Evolutionary conservation across 1,284 basidiomycete species (phyloP).

Genomic region (Ganoderma resinaceum): DNA sequence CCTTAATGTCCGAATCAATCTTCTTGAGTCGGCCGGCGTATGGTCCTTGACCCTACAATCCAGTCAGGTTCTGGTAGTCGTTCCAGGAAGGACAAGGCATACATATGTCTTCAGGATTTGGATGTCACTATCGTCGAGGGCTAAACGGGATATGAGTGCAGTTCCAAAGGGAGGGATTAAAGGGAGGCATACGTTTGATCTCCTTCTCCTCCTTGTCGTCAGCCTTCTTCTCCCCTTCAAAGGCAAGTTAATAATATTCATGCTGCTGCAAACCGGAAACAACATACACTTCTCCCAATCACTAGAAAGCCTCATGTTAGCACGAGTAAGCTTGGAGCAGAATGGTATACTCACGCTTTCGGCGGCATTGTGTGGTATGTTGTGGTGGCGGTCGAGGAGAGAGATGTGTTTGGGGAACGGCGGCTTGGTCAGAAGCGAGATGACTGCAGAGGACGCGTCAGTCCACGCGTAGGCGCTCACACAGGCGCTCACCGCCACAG

Average conservation of each 20-base stretch:
- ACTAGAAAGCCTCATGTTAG: conserved; percentile 48
- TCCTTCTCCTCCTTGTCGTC: conserved; percentile 91
- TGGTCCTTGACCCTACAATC: conserved; percentile 91
- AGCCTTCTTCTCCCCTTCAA: conserved; percentile 79
- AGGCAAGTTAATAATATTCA: conserved; percentile 14
- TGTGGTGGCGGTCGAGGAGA: conserved; percentile 19
- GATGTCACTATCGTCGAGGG: conserved; percentile 97
- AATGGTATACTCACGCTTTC: conserved; percentile 66
- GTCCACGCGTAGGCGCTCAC: conserved; percentile 34
- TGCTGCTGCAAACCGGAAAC: conserved; percentile 36
- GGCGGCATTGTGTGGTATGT: conserved; percentile 70
- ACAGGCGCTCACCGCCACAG: conserved; percentile 4
- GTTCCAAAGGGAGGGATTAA: neutral
- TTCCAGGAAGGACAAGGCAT: conserved; percentile 32
- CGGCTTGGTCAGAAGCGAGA: conserved; percentile 27
- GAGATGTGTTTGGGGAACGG: conserved; percentile 13
- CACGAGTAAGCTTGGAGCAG: neutral
- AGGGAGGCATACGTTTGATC: conserved; percentile 75
- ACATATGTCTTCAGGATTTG: conserved; percentile 99
- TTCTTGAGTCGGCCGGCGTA: conserved; percentile 92
- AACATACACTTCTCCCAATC: conserved; percentile 95
- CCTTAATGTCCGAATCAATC: conserved; percentile 93
- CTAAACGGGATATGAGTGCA: conserved; percentile 48
- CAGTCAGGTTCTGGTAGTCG: conserved; percentile 25
- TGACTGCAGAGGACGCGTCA: conserved; percentile 43